Evolutionary conservation across 106 monocot genomes (phyloP).

Genomic region (Phalaenopsis equestris): DNA sequence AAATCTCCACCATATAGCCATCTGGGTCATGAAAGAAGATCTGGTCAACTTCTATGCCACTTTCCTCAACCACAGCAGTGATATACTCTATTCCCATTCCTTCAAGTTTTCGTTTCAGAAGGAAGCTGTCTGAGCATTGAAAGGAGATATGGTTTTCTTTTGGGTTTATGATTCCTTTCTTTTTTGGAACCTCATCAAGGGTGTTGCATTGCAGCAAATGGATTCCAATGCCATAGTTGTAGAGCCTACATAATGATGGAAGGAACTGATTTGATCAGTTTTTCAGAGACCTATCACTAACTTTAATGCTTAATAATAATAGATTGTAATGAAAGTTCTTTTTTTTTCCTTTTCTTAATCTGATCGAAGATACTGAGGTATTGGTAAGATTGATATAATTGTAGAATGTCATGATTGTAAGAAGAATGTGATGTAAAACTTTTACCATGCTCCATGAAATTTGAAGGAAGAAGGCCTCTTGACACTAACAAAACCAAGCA

Average conservation of each 20-base stretch:
- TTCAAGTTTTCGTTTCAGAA: constrained; percentile 29
- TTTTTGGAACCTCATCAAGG: constrained; percentile 24
- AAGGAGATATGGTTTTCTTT: constrained; percentile 72
- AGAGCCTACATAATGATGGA: constrained; percentile 23
- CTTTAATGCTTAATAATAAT: not conserved
- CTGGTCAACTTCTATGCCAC: constrained; percentile 47
- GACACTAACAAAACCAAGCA: constrained; percentile 45
- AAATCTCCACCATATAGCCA: constrained; percentile 65
- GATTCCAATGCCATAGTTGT: constrained; percentile 52
- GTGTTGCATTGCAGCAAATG: constrained; percentile 36
- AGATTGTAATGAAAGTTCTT: too few species aligned
- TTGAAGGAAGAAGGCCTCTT: constrained; percentile 63
- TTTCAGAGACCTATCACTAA: not conserved
- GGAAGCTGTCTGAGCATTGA: constrained; percentile 40
- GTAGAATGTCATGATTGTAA: not conserved
- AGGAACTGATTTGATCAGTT: not conserved
- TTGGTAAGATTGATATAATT: not conserved
- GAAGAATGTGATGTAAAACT: too few species aligned
- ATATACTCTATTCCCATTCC: constrained; percentile 46
- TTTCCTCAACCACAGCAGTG: constrained; percentile 40
- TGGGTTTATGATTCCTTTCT: constrained; percentile 36
- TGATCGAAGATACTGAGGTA: too few species aligned
- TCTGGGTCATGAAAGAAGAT: constrained; percentile 70
- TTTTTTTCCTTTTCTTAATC: too few species aligned
- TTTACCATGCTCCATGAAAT: constrained; percentile 61